phyloP scores from a whole-genome alignment of 345 rosid genomes.

The Rhizophora apiculata region DNA sequence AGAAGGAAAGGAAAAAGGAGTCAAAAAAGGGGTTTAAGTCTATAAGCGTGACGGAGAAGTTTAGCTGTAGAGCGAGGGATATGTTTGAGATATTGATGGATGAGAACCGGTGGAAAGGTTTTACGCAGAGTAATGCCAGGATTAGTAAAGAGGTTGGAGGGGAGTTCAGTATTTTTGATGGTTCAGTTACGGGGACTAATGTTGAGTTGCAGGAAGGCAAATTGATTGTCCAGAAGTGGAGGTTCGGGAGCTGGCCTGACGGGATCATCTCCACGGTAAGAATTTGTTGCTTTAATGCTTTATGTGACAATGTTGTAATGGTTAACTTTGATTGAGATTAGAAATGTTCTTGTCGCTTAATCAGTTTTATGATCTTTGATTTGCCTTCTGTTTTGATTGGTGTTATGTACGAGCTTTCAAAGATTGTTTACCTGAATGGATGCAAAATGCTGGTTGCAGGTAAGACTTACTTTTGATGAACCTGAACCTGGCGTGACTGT shows the following conservation, averaged over 20 bases:
- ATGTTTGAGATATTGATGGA: conserved; percentile 95
- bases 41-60: conserved; percentile 75
- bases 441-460: conserved; percentile 46
- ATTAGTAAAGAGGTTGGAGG: conserved; percentile 89
- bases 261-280: conserved; percentile 77
- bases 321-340: neutral
- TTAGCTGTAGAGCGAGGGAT: conserved; percentile 74
- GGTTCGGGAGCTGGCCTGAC: conserved; percentile 98
- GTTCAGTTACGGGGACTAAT: conserved; percentile 75
- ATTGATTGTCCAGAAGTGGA: conserved; percentile 88
- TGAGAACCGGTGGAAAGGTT: conserved; percentile 95
- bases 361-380: neutral
- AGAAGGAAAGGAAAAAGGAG: conserved; percentile 38
- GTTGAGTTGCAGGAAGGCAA: conserved; percentile 85
- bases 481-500: conserved; percentile 79
- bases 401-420: neutral
- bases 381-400: conserved; percentile 1
- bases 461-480: conserved; percentile 64
- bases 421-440: conserved; percentile 7
- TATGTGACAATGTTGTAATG: too few species aligned
- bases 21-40: conserved; percentile 63
- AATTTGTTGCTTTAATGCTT: neutral
- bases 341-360: neutral
- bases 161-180: conserved; percentile 76
- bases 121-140: conserved; percentile 86